Conservation (phyloP, 805 yeast genomes). For the Saccharomycopsis oosterbeekiorum region DNA sequence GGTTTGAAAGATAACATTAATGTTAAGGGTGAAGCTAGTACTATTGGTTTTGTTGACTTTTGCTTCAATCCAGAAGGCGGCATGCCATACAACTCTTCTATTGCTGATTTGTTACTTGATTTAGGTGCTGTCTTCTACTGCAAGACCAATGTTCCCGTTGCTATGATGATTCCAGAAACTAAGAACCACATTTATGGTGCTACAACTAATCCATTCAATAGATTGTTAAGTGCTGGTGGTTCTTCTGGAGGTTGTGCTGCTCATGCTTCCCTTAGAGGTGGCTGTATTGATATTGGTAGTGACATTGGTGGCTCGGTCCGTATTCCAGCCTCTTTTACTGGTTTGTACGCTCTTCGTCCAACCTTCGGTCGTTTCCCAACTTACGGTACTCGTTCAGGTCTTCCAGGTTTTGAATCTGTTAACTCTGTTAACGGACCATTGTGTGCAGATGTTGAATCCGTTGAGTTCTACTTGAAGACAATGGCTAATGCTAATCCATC, state of each 20-base stretch:
- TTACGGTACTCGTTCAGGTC: constrained; percentile 22
- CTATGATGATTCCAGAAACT: constrained; percentile 61
- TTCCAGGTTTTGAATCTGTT: constrained; percentile 26
- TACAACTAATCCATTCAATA: constrained; percentile 49
- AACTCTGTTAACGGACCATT: constrained; percentile 30
- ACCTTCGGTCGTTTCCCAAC: constrained; percentile 43
- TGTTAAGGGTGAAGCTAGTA: constrained; percentile 37
- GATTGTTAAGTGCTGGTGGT: constrained; percentile 54
- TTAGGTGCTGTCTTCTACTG: constrained; percentile 52
- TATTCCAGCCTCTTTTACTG: constrained; percentile 57
- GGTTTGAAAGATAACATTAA: constrained; percentile 40
- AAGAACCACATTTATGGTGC: constrained; percentile 51
- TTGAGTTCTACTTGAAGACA: constrained; percentile 27
- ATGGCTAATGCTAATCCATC: constrained; percentile 37
- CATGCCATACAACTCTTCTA: constrained; percentile 8
- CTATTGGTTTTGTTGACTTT: constrained; percentile 35
- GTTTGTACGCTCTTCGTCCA: constrained; percentile 53
- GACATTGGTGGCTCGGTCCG: constrained; percentile 69
- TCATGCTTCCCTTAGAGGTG: constrained; percentile 46
- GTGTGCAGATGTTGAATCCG: constrained; percentile 24
- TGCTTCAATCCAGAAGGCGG: constrained; percentile 15
- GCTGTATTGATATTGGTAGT: constrained; percentile 56
- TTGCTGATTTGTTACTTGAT: constrained; percentile 24
- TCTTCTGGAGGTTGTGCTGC: constrained; percentile 70
- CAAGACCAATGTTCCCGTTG: constrained; percentile 61